Evolutionary conservation across 176 grass and related monocot genomes (phyloP).

Genomic region (Juncus effusus): DNA sequence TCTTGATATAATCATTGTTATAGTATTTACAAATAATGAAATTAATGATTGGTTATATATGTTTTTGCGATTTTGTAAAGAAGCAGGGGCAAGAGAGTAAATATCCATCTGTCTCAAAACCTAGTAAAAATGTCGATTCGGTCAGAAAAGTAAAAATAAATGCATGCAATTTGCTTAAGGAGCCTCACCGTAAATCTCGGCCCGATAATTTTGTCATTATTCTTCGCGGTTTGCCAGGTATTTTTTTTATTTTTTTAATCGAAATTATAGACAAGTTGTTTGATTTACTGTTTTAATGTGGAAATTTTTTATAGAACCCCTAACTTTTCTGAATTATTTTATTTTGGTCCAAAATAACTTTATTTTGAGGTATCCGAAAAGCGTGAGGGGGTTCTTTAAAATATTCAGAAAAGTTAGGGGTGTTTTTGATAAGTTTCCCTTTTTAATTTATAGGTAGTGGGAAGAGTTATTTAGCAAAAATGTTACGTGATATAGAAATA

Average conservation of each 20-base stretch:
- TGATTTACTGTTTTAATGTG: neutral
- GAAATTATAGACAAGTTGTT: slow-evolving; percentile 14
- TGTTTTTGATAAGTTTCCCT: neutral
- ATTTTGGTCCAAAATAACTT: neutral
- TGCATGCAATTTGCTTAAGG: slow-evolving; percentile 77
- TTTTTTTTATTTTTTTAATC: slow-evolving; percentile 17
- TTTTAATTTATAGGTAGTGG: slow-evolving; percentile 68
- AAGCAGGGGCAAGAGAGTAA: slow-evolving; percentile 30
- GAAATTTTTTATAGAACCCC: neutral
- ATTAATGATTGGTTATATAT: neutral
- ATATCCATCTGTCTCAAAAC: slow-evolving; percentile 38
- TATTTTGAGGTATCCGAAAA: no score
- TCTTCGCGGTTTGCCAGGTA: slow-evolving; percentile 91
- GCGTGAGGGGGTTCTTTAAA: neutral
- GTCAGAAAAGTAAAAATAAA: slow-evolving; percentile 39
- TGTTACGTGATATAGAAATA: slow-evolving; percentile 86
- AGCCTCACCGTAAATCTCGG: slow-evolving; percentile 58
- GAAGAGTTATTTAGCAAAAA: slow-evolving; percentile 92
- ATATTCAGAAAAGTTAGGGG: no score
- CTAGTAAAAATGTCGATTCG: slow-evolving; percentile 28
- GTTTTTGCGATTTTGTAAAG: slow-evolving; percentile 27
- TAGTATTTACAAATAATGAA: no score
- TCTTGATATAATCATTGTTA: no score
- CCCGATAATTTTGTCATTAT: slow-evolving; percentile 96
- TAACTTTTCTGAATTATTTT: slow-evolving; percentile 11